Percentiles rank a stretch among this genome's conserved stretches.
phyloP scores from a whole-genome alignment of 805 yeast genomes.

The Cyberlindnera americana region DNA sequence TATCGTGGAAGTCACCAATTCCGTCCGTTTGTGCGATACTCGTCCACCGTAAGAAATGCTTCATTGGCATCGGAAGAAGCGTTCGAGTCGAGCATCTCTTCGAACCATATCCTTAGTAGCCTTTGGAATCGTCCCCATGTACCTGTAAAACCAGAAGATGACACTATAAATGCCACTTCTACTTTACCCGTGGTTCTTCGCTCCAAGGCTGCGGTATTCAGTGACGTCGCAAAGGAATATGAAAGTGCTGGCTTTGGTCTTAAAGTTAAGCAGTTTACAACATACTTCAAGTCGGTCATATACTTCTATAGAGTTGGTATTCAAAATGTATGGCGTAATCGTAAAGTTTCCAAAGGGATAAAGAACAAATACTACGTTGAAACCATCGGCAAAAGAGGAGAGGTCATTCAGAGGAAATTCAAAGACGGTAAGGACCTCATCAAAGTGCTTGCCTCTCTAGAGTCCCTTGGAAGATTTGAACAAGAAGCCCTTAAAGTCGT shows the following conservation, averaged over 20 bases:
- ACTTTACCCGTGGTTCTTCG: constrained; percentile 32
- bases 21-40: constrained; percentile 3
- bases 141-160: constrained; percentile 5
- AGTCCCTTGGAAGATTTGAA: constrained; percentile 35
- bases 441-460: constrained; percentile 34
- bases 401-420: constrained; percentile 24
- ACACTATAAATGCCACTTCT: constrained; percentile 27
- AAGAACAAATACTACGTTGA: constrained; percentile 28
- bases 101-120: constrained; percentile 11
- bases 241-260: constrained; percentile 24
- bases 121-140: constrained; percentile 12
- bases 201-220: constrained; percentile 27
- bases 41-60: constrained; percentile 6
- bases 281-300: constrained; percentile 43
- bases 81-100: constrained; percentile 8
- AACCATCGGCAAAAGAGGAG: constrained; percentile 19
- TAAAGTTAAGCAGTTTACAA: constrained; percentile 36
- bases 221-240: constrained; percentile 26
- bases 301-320: constrained; percentile 58
- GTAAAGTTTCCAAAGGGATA: constrained; percentile 28
- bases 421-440: constrained; percentile 36
- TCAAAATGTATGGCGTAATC: constrained; percentile 49
- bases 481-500: constrained; percentile 28
- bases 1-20: too few relatives aligned
- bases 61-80: constrained; percentile 2